These are phyloP conservation scores for Colletotrichum karsti DNA, from an alignment of 2,329 filamentous ascomycete genomes.

Conservation along the genomic window DNA sequence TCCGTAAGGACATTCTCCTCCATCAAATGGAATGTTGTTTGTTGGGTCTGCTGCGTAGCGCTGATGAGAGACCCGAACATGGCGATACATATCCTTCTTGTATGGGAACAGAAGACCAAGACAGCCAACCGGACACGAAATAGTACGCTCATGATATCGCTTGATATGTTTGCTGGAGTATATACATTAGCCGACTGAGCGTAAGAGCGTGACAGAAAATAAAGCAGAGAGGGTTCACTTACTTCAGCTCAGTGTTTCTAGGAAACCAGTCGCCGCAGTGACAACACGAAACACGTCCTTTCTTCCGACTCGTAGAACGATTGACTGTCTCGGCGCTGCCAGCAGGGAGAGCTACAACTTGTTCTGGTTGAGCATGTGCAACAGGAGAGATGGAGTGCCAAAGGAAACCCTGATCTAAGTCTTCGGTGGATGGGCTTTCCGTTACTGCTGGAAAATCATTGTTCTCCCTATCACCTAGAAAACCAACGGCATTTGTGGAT, in stretches of 20 bases:
- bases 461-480: too few relatives aligned
- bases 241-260: background rate
- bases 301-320: background rate
- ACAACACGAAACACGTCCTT: background rate
- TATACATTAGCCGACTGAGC: too few relatives aligned
- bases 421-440: too few relatives aligned
- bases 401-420: too few relatives aligned
- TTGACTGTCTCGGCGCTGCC: background rate
- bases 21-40: background rate
- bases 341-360: background rate
- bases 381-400: too few relatives aligned
- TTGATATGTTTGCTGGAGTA: background rate
- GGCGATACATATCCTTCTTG: background rate
- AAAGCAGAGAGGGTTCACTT: background rate
- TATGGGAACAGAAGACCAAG: background rate
- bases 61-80: background rate
- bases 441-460: too few relatives aligned
- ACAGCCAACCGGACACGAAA: background rate
- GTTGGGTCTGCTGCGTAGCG: background rate
- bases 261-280: background rate
- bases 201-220: too few relatives aligned
- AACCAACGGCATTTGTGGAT: too few relatives aligned
- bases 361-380: too few relatives aligned
- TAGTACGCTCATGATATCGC: background rate
- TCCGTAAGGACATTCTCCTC: background rate